Evolutionary conservation across 2,329 filamentous ascomycete species (phyloP).

Genomic region (Ceratocystis alfenasii): DNA sequence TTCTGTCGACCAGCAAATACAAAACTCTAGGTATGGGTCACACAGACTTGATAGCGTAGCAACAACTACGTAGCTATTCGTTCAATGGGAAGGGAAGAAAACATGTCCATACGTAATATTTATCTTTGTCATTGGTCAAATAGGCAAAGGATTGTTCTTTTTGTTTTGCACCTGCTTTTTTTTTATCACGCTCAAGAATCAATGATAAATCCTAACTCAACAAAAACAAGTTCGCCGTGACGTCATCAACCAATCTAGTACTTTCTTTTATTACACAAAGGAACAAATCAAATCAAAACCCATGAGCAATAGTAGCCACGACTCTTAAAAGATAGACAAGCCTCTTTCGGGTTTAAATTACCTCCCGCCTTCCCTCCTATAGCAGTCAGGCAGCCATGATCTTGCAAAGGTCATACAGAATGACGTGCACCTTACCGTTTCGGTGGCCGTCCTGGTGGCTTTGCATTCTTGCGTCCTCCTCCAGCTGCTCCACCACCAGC

Average conservation of each 20-base stretch:
- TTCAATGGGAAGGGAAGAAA: background rate
- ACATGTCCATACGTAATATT: background rate
- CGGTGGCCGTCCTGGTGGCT: constrained; percentile 22
- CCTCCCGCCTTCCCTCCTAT: background rate
- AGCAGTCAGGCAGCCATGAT: background rate
- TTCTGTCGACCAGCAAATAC: background rate
- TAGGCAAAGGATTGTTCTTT: no score
- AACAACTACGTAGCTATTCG: background rate
- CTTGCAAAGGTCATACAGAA: no score
- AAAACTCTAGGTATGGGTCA: no score
- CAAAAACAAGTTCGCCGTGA: background rate
- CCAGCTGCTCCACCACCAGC: background rate
- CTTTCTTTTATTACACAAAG: no score
- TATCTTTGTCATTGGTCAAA: no score
- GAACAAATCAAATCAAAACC: background rate
- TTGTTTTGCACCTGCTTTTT: background rate
- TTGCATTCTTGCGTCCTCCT: constrained; percentile 14
- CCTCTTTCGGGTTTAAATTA: background rate
- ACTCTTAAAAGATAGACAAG: background rate
- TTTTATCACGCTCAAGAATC: background rate
- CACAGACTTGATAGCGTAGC: background rate
- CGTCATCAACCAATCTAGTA: background rate
- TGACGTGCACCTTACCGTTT: constrained; percentile 22
- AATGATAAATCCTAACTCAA: background rate
- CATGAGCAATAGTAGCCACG: background rate